Evolutionary conservation across 1,139 yeast genomes (phyloP).

Genomic region (Meyerozyma guilliermondii): DNA sequence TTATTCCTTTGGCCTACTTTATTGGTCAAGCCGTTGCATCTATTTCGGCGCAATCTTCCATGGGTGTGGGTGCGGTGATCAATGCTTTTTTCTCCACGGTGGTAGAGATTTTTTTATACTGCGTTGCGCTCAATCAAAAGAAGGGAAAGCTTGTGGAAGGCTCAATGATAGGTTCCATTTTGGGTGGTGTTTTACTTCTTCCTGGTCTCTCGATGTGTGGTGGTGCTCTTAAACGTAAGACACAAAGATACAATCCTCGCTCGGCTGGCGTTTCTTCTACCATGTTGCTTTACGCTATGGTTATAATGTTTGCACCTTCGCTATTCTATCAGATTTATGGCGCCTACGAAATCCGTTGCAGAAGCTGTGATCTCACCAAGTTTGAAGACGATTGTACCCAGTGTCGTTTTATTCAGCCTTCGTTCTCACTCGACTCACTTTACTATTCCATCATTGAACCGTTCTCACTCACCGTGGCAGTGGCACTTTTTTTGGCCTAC

Average conservation of each 20-base stretch:
- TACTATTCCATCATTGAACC: slow-evolving; percentile 71
- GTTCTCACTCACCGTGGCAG: slow-evolving; percentile 74
- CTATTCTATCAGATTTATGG: slow-evolving; percentile 89
- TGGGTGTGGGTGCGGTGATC: slow-evolving; percentile 99
- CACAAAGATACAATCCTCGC: slow-evolving; percentile 92
- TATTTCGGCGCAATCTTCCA: slow-evolving; percentile 94
- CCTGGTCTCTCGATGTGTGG: slow-evolving; percentile 98
- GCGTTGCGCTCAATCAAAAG: slow-evolving; percentile 82
- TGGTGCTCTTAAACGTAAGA: slow-evolving; percentile 85
- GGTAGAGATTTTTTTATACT: slow-evolving; percentile 87
- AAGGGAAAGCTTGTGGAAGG: slow-evolving; percentile 95
- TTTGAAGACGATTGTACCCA: slow-evolving; percentile 46
- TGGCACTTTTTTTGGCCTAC: slow-evolving; percentile 77
- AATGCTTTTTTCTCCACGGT: slow-evolving; percentile 96
- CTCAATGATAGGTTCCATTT: slow-evolving; percentile 89
- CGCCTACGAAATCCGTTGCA: slow-evolving; percentile 73
- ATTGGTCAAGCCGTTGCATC: slow-evolving; percentile 99
- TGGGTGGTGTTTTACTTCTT: slow-evolving; percentile 84
- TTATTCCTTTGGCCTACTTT: slow-evolving; percentile 91
- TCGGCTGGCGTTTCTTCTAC: slow-evolving; percentile 98
- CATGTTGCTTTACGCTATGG: slow-evolving; percentile 85
- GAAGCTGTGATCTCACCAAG: slow-evolving; percentile 28
- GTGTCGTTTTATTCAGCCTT: slow-evolving; percentile 79
- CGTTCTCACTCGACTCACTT: slow-evolving; percentile 58
- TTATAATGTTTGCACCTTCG: slow-evolving; percentile 93